These are phyloP conservation scores for Epichloe festucae DNA, from an alignment of 2,329 filamentous ascomycete species.

Conservation along the genomic window DNA sequence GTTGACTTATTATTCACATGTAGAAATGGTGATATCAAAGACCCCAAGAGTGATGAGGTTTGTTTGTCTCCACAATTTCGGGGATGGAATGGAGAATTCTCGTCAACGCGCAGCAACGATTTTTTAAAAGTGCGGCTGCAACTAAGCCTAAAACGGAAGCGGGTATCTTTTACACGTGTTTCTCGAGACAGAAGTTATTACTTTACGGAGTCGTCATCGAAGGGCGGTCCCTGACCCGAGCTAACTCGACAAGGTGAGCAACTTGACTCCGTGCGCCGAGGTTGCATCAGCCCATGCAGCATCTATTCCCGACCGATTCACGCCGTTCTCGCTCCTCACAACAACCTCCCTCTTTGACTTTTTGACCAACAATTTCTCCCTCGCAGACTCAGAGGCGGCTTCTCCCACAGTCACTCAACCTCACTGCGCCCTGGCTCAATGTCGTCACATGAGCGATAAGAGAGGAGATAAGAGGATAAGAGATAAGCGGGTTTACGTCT, in stretches of 20 bases:
- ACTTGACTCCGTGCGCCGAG: background rate
- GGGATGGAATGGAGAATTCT: too few relatives aligned
- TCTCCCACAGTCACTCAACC: too few relatives aligned
- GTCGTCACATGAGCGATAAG: background rate
- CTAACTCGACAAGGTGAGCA: background rate
- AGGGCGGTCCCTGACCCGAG: background rate
- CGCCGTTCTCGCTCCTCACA: constrained; percentile 2
- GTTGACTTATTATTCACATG: background rate
- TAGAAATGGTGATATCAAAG: background rate
- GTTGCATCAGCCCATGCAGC: background rate
- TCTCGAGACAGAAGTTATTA: too few relatives aligned
- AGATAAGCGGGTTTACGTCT: too few relatives aligned
- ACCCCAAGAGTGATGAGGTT: background rate
- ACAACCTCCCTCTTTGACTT: background rate
- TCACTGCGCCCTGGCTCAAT: background rate
- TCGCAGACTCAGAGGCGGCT: too few relatives aligned
- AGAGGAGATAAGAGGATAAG: background rate
- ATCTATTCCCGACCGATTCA: constrained; percentile 2
- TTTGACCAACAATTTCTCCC: background rate
- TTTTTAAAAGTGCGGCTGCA: too few relatives aligned
- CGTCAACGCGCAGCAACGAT: too few relatives aligned
- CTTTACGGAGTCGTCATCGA: too few relatives aligned
- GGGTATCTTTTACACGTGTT: background rate
- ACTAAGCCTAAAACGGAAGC: too few relatives aligned
- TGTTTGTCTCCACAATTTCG: too few relatives aligned